Evolutionary conservation across 805 yeast species (phyloP), one percentile per base, ranked within the genome.

Genomic region (Scheffersomyces spartinae): DNA sequence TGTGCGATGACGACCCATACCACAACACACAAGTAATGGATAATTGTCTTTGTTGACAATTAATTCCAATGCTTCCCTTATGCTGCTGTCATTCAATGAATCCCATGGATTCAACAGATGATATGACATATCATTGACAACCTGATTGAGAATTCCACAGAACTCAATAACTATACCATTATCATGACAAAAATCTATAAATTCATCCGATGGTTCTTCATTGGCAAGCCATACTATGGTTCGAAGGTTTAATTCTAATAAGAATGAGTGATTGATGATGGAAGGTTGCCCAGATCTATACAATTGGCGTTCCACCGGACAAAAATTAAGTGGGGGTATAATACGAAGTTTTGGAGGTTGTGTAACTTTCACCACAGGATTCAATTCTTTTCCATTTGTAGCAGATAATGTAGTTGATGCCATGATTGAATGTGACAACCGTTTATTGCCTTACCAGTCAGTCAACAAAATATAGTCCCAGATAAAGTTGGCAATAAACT

Each of bases 41-140:
- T 83, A 82, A 46, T 74, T 72, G n/a, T 70, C 64, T 34, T 66
- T 67, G 39, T 82, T 69, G 22, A 76, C 70, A 11, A 88, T 79
- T 17, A 84, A 64, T 33, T 76, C 79, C 33, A 88, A 54, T 1
- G 95, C 94, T 33, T 73, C 74, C 15, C 71, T 69, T 27, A 88
- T 84, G 13, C 93, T 72, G 21, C 71, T 64, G 43, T 85, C 95
- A 11, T 85, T 81, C 18, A 88, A 61, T 7, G 94, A 88, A 50
- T 91, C 97, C 98, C 98, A 88, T 2, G 97, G 95, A 43, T 86
- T 85, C 23, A n/a, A n/a, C n/a, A n/a, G n/a, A n/a, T n/a, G n/a
- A n/a, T n/a, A n/a, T n/a, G n/a, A n/a, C n/a, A n/a, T n/a, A n/a
- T n/a, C n/a, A 59, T 38, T 26, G 12, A 84, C 71, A 34, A 78